Percentiles rank a stretch among this genome's conserved stretches.
Evolutionary conservation across 208 protist genomes (phyloP).

Genomic region (Acanthamoeba healyi): DNA sequence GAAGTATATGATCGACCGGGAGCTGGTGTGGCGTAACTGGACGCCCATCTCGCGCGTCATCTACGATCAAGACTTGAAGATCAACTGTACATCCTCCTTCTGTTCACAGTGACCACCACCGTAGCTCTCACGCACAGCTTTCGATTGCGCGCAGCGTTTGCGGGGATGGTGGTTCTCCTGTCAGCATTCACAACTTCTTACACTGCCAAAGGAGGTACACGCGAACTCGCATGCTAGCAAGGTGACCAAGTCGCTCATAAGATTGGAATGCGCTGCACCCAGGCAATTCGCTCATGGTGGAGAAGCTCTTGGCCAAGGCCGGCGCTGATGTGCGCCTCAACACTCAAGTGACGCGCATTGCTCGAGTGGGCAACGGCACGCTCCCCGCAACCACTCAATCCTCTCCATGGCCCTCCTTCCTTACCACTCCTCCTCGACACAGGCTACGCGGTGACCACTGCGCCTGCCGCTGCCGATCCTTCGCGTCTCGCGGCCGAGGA

Average conservation of each 20-base stretch:
- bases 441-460: neutral
- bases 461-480: neutral
- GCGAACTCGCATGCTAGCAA: neutral
- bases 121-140: neutral
- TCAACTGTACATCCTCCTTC: neutral
- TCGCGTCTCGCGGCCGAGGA: neutral
- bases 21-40: neutral
- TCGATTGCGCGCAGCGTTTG: neutral
- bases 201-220: conserved; percentile 10
- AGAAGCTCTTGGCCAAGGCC: conserved; percentile 25
- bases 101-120: neutral
- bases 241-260: neutral
- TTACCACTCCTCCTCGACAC: neutral
- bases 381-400: too few relatives aligned
- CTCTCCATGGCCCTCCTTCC: neutral
- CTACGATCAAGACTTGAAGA: conserved; percentile 52
- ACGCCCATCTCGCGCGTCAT: conserved; percentile 21
- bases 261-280: neutral
- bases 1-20: neutral
- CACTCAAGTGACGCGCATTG: neutral
- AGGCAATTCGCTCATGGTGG: conserved; percentile 31
- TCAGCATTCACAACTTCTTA: conserved; percentile 33
- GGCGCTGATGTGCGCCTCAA: neutral
- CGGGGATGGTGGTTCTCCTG: conserved; percentile 42
- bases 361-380: conserved; percentile 16